A percentile compares a stretch with the other conserved stretches of the same genome.
Conservation (phyloP, 164 flowering plant genomes). For the Chimonanthus praecox region DNA sequence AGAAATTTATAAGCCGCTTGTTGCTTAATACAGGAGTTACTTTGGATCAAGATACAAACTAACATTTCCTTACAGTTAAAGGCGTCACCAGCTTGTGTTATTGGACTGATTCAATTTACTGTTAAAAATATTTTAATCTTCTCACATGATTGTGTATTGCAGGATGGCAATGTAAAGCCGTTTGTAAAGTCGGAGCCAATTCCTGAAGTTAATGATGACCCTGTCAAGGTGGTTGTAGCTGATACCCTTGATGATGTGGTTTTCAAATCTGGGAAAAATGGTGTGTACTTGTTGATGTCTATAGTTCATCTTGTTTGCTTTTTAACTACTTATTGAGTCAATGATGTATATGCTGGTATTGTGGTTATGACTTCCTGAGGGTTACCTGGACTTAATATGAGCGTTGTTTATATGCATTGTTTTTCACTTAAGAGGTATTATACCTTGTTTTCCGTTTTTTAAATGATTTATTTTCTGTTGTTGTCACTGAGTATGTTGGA, state of each 20-base stretch:
- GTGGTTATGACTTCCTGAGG: background rate
- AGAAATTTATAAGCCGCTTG: background rate
- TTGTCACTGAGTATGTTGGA: background rate
- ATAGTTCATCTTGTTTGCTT: background rate
- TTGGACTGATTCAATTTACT: too few relatives aligned
- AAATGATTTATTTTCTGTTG: background rate
- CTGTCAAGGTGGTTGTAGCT: conserved; percentile 95
- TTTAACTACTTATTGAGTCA: background rate
- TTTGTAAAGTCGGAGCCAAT: conserved; percentile 74
- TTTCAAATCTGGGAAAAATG: conserved; percentile 84
- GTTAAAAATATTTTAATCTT: background rate
- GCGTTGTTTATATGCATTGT: background rate
- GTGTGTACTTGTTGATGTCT: conserved; percentile 26
- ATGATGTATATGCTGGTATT: background rate
- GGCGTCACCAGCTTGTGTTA: background rate
- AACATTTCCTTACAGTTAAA: background rate
- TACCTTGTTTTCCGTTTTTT: background rate
- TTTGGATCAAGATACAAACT: background rate
- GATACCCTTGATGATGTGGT: conserved; percentile 72
- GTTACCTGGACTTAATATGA: background rate
- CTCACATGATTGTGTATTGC: conserved; percentile 14
- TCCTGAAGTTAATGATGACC: conserved; percentile 79
- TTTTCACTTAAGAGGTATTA: background rate
- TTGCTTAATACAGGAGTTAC: background rate
- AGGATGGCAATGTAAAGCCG: conserved; percentile 66